Conservation (phyloP, 345 rosid species). For the Theobroma cacao region DNA sequence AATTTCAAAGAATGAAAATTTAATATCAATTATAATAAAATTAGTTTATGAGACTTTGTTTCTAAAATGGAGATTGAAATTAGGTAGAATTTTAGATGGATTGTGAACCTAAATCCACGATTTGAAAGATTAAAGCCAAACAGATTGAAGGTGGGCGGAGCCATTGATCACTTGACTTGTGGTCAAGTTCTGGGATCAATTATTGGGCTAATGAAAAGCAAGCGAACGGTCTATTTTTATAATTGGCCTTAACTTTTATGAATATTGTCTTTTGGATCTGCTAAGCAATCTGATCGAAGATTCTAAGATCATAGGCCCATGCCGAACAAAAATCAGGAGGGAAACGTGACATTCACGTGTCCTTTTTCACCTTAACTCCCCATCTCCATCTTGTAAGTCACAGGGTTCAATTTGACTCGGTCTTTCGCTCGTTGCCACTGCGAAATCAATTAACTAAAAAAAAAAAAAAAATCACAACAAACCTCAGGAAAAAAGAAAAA, state of each 20-base stretch:
- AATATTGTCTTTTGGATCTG: too few relatives aligned
- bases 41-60: too few relatives aligned
- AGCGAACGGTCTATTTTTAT: too few relatives aligned
- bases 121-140: background rate
- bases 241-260: too few relatives aligned
- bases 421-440: background rate
- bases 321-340: background rate
- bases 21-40: too few relatives aligned
- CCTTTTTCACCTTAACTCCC: background rate
- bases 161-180: background rate
- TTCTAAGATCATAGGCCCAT: background rate
- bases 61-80: too few relatives aligned
- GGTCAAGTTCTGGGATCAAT: too few relatives aligned
- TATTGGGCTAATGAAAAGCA: too few relatives aligned
- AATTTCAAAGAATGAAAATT: too few relatives aligned
- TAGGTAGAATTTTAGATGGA: background rate
- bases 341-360: constrained; percentile 21
- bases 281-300: too few relatives aligned
- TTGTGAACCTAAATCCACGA: too few relatives aligned
- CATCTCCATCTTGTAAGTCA: background rate
- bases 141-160: background rate
- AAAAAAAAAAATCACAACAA: constrained; percentile 12
- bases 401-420: constrained; percentile 13
- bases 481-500: background rate
- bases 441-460: background rate